These are phyloP conservation scores for Alternaria panax DNA, from an alignment of 2,329 filamentous ascomycete genomes.

Conservation along the genomic window DNA sequence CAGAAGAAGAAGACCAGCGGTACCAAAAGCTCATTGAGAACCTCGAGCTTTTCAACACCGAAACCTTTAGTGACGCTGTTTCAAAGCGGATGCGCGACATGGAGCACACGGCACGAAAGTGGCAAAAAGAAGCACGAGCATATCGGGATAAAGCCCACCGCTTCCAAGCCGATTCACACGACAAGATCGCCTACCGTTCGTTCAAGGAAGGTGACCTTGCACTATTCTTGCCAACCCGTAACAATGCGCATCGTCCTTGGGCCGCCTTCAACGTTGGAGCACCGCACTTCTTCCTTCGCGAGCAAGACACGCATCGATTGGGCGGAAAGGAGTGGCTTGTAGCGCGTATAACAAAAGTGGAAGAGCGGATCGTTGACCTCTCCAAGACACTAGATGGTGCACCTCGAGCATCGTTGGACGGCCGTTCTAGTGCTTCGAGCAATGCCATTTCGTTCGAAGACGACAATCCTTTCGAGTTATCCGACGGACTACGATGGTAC, in stretches of 20 bases:
- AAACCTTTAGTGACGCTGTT: slow-evolving; percentile 83
- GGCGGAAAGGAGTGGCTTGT: slow-evolving; percentile 93
- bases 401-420: slow-evolving; percentile 53
- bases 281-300: slow-evolving; percentile 94
- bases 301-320: slow-evolving; percentile 87
- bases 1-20: slow-evolving; percentile 72
- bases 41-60: slow-evolving; percentile 80
- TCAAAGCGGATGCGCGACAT: slow-evolving; percentile 91
- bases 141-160: slow-evolving; percentile 88
- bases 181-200: slow-evolving; percentile 93
- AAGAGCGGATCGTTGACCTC: slow-evolving; percentile 92
- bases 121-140: slow-evolving; percentile 84
- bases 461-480: slow-evolving; percentile 96
- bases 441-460: slow-evolving; percentile 70
- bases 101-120: slow-evolving; percentile 90
- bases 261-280: slow-evolving; percentile 98
- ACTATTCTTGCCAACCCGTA: slow-evolving; percentile 90
- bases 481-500: slow-evolving; percentile 95
- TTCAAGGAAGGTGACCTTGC: slow-evolving; percentile 98
- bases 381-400: slow-evolving; percentile 73
- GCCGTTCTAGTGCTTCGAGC: slow-evolving; percentile 60
- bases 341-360: slow-evolving; percentile 86
- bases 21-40: slow-evolving; percentile 78
- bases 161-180: slow-evolving; percentile 83
- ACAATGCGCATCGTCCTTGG: slow-evolving; percentile 94